Base-by-base conservation (phyloP, 2,329 filamentous ascomycete genomes). In the Cercospora sojina region DNA sequence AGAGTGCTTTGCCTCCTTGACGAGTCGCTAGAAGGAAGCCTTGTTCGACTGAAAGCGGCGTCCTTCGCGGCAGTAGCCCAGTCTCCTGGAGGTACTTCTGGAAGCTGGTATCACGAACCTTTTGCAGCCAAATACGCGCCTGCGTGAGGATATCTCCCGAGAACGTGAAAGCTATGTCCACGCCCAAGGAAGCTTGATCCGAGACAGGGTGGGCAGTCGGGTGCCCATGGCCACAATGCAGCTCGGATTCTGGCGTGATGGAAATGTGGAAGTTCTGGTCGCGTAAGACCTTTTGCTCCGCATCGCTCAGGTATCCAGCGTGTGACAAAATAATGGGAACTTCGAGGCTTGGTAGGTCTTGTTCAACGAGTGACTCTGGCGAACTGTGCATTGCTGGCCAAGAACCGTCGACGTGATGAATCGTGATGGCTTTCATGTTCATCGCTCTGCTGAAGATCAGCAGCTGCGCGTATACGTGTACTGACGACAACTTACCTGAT, bases 191-290 rank as follows among this genome's bases (percentile, higher is more conserved):
- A 1, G 80, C 80, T 67, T 87, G 84, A 70, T 87, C 85, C 29
- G 80, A 80, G 29, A 83, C 77, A 8, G 78, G 72, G 62, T 83
- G 78, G 18, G 77, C 79, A 41, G 75, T 72, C 1, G 79, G 78
- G 65, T 87, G 83, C 0, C 76, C 78, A 70, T 86, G 84, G n/a
- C 86, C 85, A 74, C 83, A 87, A 72, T 86, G 84, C 79, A 86
- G 83, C 70, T 88, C 86, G 0, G 83, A 85, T 71, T 88, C 86
- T 1, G 85, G 84, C 0, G 86, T 87, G 65, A 85, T 85, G 60
- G 84, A 85, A 49, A 88, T 75, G 75, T 83, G 83, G 59, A 86
- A 81, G 74, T 87, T 83, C 2, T 80, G 80, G 0, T 74, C 66
- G 10, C 83, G 82, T 0, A 87, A 79, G 0, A 85, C 77, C 1